Conservation (phyloP, 768 basidiomycete species). For the Naganishia kalamii region DNA sequence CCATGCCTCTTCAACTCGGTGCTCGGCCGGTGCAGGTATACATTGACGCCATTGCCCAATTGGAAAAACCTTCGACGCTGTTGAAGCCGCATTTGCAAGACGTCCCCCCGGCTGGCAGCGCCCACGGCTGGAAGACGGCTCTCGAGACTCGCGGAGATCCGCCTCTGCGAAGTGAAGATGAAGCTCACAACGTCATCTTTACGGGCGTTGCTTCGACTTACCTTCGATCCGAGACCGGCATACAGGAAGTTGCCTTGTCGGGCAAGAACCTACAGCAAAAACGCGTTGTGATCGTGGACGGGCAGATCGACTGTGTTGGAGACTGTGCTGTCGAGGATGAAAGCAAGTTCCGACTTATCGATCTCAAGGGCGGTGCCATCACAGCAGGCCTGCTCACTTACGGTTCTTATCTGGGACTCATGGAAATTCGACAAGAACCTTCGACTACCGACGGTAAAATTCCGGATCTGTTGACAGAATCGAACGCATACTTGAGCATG, state of each 20-base stretch:
- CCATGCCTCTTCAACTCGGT: constrained; percentile 67
- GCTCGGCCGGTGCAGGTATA: constrained; percentile 74
- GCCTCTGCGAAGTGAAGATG: constrained; percentile 54
- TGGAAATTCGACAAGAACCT: constrained; percentile 61
- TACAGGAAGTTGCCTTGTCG: constrained; percentile 22
- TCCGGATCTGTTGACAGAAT: constrained; percentile 43
- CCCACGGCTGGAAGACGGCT: constrained; percentile 64
- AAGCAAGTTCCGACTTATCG: constrained; percentile 50
- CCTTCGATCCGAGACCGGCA: constrained; percentile 43
- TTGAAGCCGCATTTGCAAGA: constrained; percentile 60
- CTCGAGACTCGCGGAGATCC: constrained; percentile 67
- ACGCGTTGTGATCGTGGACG: constrained; percentile 54
- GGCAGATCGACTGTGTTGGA: constrained; percentile 56
- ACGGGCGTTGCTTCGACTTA: constrained; percentile 58
- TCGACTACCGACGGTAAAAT: constrained; percentile 61
- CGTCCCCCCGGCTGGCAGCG: constrained; percentile 55
- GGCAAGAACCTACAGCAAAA: neutral
- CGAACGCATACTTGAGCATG: constrained; percentile 48
- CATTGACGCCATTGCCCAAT: constrained; percentile 76
- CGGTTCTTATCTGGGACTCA: constrained; percentile 63
- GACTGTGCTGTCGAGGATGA: constrained; percentile 29
- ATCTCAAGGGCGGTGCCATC: constrained; percentile 58
- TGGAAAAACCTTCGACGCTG: constrained; percentile 45
- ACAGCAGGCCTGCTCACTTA: constrained; percentile 62
- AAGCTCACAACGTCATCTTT: constrained; percentile 55